These are phyloP conservation scores for Dictyostelium capitatum DNA, from an alignment of 78 protist genomes.

Conservation along the genomic window DNA sequence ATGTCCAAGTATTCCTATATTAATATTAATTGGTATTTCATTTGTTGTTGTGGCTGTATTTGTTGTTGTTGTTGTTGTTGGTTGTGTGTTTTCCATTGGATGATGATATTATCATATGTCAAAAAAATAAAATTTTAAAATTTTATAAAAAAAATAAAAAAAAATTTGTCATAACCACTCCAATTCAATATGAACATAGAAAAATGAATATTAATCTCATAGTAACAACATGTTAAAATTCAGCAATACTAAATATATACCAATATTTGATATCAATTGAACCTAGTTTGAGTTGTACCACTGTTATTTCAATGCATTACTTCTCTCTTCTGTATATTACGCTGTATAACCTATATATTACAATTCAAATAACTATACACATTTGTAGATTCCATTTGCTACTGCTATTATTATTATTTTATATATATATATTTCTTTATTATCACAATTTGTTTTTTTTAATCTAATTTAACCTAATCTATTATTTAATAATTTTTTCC, in stretches of 20 bases:
- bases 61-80: neutral
- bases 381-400: no score
- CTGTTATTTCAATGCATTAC: no score
- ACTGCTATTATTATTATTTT: neutral
- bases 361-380: no score
- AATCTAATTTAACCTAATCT: slow-evolving; percentile 5
- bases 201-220: neutral
- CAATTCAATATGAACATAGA: neutral
- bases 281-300: no score
- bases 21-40: slow-evolving; percentile 75
- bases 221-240: no score
- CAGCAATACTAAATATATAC: no score
- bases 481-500: neutral
- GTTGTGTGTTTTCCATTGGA: neutral
- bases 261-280: no score
- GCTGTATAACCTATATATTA: no score
- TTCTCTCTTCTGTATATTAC: no score
- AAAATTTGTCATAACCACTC: neutral
- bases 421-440: neutral
- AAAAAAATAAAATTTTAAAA: neutral
- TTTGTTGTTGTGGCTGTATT: neutral
- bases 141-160: neutral
- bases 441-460: slow-evolving; percentile 4
- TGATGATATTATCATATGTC: neutral
- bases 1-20: slow-evolving; percentile 98